These are phyloP conservation scores for Geranium rotundifolium DNA, from an alignment of 345 rosid species.

Conservation along the genomic window DNA sequence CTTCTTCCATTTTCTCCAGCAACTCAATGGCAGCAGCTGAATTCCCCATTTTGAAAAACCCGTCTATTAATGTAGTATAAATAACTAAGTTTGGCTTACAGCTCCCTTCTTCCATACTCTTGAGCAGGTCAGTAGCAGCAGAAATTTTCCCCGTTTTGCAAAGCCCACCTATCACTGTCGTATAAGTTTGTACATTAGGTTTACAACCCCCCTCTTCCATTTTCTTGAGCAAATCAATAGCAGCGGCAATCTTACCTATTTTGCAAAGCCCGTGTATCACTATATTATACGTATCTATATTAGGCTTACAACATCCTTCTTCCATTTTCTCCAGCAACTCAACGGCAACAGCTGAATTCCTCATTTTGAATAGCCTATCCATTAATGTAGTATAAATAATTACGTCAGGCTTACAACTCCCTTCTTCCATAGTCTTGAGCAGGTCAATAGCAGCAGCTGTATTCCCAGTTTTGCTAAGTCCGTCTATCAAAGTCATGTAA, in stretches of 20 bases:
- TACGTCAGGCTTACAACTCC: conserved; percentile 41
- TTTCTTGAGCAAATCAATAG: no score
- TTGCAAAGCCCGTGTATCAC: conserved; percentile 39
- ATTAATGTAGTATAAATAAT: conserved; percentile 53
- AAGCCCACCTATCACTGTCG: no score
- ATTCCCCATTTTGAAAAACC: conserved; percentile 58
- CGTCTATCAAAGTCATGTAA: conserved; percentile 42
- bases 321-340: conserved; percentile 78
- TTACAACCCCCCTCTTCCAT: no score
- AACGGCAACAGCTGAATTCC: conserved; percentile 60
- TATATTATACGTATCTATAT: conserved; percentile 53
- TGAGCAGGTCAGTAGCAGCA: no score
- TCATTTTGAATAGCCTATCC: conserved; percentile 54
- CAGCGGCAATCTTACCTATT: conserved; percentile 1
- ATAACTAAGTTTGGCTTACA: conserved; percentile 12
- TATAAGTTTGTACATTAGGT: no score
- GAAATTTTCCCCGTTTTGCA: no score
- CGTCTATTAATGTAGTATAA: conserved; percentile 55
- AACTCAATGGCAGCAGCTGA: conserved; percentile 59
- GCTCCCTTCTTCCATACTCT: no score
- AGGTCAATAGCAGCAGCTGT: conserved; percentile 44
- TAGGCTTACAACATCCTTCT: conserved; percentile 63
- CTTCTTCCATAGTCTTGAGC: conserved; percentile 53
- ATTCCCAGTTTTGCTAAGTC: conserved; percentile 48
- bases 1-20: conserved; percentile 80